These are phyloP conservation scores for Vishniacozyma victoriae DNA, from an alignment of 768 basidiomycete species.

Conservation along the genomic window DNA sequence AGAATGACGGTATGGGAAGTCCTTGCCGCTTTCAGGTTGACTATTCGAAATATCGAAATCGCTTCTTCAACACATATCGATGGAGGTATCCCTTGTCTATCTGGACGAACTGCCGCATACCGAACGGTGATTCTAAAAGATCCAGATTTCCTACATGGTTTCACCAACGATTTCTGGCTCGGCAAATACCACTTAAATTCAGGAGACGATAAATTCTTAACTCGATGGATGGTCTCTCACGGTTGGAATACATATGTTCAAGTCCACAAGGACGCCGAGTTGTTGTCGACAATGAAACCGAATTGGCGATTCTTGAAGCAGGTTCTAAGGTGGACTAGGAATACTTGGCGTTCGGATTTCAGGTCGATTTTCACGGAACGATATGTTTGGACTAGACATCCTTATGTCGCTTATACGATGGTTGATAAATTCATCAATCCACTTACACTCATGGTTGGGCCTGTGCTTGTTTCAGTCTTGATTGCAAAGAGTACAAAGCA, in stretches of 20 bases:
- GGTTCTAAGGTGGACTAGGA: slow-evolving; percentile 85
- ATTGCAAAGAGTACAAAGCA: slow-evolving; percentile 69
- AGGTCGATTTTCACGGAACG: slow-evolving; percentile 83
- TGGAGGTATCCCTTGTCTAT: slow-evolving; percentile 84
- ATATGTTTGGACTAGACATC: slow-evolving; percentile 79
- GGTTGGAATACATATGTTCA: slow-evolving; percentile 89
- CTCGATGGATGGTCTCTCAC: slow-evolving; percentile 92
- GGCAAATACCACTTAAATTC: slow-evolving; percentile 92
- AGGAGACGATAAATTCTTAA: slow-evolving; percentile 90
- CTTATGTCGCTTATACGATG: slow-evolving; percentile 80
- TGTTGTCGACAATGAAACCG: slow-evolving; percentile 90
- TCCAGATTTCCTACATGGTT: slow-evolving; percentile 84
- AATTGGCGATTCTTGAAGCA: slow-evolving; percentile 95
- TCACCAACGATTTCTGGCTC: slow-evolving; percentile 90
- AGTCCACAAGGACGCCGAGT: slow-evolving; percentile 54
- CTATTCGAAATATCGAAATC: slow-evolving; percentile 92
- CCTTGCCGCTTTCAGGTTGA: slow-evolving; percentile 82
- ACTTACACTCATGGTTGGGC: slow-evolving; percentile 77
- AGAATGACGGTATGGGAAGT: slow-evolving; percentile 92
- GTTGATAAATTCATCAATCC: slow-evolving; percentile 53
- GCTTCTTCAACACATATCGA: slow-evolving; percentile 84
- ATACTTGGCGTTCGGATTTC: slow-evolving; percentile 88
- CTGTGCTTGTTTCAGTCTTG: slow-evolving; percentile 67
- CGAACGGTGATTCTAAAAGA: slow-evolving; percentile 91
- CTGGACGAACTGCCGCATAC: slow-evolving; percentile 88